A percentile compares a stretch with the other conserved stretches of the same genome.
phyloP scores from a whole-genome alignment of 116 monocot species.

The Papilionanthe hybrid region DNA sequence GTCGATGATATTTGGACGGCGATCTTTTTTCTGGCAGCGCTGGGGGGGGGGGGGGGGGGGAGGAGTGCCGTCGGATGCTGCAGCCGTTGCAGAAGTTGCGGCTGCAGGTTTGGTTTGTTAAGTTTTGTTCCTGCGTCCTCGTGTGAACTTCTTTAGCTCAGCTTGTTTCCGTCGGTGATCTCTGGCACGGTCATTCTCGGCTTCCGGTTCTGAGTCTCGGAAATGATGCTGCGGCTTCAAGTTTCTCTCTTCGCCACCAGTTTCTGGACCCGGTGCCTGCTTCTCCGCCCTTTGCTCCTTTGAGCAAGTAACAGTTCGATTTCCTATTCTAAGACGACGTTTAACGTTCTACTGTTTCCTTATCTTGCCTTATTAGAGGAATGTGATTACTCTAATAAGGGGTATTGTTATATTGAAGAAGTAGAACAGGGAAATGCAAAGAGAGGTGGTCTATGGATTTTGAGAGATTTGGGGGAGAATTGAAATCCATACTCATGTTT shows the following conservation, averaged over 20 bases:
- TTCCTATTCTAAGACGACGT: not conserved
- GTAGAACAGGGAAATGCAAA: not conserved
- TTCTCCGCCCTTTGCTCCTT: conserved; percentile 6
- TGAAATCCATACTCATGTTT: not conserved
- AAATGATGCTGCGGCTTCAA: not conserved
- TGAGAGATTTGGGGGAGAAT: not conserved
- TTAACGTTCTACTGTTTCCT: not conserved
- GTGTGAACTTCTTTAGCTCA: conserved; percentile 49
- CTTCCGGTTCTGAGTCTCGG: not conserved
- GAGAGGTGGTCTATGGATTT: not conserved
- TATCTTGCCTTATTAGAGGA: not conserved
- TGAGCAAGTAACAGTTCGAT: conserved; percentile 21
- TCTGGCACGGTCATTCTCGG: conserved; percentile 43
- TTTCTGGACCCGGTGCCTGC: not conserved
- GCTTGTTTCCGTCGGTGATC: conserved; percentile 54
- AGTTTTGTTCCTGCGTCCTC: conserved; percentile 40
- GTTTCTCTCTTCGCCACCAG: conserved; percentile 1
- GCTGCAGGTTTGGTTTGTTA: conserved; percentile 40
- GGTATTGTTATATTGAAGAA: not conserved
- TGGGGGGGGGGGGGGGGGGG: too few relatives aligned
- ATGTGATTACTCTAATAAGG: not conserved
- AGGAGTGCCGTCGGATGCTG: conserved; percentile 6
- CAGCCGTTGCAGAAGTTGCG: conserved; percentile 19
- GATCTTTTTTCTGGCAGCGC: not conserved
- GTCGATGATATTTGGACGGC: conserved; percentile 1